Evolutionary conservation across 257 asterid genomes (phyloP).

Genomic region (Sherardia arvensis): DNA sequence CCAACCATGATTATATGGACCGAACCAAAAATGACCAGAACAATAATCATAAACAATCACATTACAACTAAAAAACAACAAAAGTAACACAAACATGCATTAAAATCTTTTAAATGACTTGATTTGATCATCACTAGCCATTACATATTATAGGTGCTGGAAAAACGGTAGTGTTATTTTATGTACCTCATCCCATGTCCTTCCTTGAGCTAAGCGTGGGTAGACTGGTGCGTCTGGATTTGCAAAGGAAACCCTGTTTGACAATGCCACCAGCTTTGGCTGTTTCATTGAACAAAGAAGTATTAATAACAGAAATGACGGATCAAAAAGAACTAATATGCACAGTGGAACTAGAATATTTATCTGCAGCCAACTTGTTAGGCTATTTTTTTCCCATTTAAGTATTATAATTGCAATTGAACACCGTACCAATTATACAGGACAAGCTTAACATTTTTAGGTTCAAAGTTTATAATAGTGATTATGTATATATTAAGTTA

Average conservation of each 20-base stretch:
- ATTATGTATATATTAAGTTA: background rate
- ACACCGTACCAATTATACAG: background rate
- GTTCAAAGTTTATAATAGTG: background rate
- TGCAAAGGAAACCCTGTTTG: constrained; percentile 53
- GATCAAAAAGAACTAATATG: background rate
- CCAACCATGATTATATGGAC: background rate
- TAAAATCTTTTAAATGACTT: background rate
- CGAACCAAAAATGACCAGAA: background rate
- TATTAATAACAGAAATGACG: background rate
- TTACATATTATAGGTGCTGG: background rate
- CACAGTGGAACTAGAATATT: background rate
- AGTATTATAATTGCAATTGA: background rate
- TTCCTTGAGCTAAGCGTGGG: constrained; percentile 95
- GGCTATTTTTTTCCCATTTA: background rate
- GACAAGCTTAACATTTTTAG: background rate
- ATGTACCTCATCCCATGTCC: constrained; percentile 82
- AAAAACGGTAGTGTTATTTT: background rate
- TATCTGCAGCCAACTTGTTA: background rate
- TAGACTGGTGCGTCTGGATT: constrained; percentile 89
- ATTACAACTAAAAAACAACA: too few relatives aligned
- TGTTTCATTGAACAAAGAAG: constrained; percentile 21
- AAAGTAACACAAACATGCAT: too few relatives aligned
- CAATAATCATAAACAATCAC: too few relatives aligned
- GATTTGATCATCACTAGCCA: background rate
- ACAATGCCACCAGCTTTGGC: constrained; percentile 81